Evolutionary conservation across 1,284 basidiomycete genomes (phyloP), one percentile per base, ranked within the genome.

Genomic region (Leccinum griseonigrum): DNA sequence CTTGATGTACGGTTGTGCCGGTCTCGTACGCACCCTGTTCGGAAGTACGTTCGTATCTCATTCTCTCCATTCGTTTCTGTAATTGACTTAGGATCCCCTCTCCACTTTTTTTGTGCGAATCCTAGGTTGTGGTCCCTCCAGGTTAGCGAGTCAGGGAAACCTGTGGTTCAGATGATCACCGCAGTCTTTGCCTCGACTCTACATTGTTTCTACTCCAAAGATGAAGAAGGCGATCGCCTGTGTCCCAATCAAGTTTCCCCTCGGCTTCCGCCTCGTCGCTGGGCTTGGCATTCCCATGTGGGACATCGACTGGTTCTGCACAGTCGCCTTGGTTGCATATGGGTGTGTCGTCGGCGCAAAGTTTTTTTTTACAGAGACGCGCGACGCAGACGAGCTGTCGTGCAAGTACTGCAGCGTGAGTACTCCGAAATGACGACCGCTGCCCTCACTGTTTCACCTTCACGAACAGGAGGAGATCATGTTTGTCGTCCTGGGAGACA

Each of bases 401-500:
- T 75, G 71, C 65, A 76, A 69, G 38, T 72, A 64, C 56, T 75
- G 76, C 28, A 76, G 74, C 22, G 75, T 76, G n/a, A 63, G 74
- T 66, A 0, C 2, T 18, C 9, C 18, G 3, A 18, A 22, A n/a
- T 26, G 22, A 26, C 22, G 22, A 26, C 22, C 22, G 22, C 22
- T 26, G 22, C 22, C 22, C 22, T 26, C 22, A 26, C 22, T 26
- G n/a, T 7, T 32, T 18, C 89, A 96, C 69, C 82, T 95, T 61
- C 91, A 97, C 59, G 85, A 88, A 61, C 95, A 98, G 75, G 97
- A 97, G 71, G 95, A 89, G 64, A 90, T 98, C 75, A 95, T 91
- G 66, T 99, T 99, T 77, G 77, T 98, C 66, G 89, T 97, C 59
- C 81, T 99, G 56, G 89, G 97, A 57, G 97, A 99, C 75, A 97